Evolutionary conservation across 2,329 filamentous ascomycete species (phyloP).

Genomic region (Colletotrichum sansevieriae): DNA sequence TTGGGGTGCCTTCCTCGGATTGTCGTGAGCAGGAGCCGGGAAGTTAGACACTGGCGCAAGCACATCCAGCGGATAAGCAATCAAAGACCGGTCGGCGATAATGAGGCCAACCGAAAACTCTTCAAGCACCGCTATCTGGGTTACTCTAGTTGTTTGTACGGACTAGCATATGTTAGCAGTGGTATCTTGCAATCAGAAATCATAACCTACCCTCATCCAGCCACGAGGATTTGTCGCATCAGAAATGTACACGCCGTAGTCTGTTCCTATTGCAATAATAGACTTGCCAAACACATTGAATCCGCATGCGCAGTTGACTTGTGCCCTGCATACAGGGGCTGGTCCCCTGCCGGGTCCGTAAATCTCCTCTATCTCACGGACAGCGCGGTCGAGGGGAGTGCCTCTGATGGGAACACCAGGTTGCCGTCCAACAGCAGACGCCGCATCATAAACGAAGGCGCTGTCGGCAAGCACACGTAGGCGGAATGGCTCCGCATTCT

Average conservation of each 20-base stretch:
- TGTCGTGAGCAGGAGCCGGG: slow-evolving; percentile 75
- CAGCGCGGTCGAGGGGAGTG: slow-evolving; percentile 91
- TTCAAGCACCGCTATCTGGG: slow-evolving; percentile 93
- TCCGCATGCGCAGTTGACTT: slow-evolving; percentile 92
- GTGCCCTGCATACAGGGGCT: slow-evolving; percentile 82
- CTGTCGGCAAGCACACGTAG: slow-evolving; percentile 92
- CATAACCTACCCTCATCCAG: slow-evolving; percentile 81
- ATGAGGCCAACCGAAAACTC: slow-evolving; percentile 95
- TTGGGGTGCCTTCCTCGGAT: slow-evolving; percentile 86
- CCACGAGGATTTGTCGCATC: slow-evolving; percentile 90
- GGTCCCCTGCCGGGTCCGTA: slow-evolving; percentile 80
- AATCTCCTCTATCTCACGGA: slow-evolving; percentile 85
- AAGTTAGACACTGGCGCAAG: slow-evolving; percentile 75
- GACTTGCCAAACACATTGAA: slow-evolving; percentile 87
- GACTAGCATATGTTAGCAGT: slow-evolving; percentile 64
- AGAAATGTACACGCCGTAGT: slow-evolving; percentile 92
- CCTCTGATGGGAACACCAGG: slow-evolving; percentile 83
- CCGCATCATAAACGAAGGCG: slow-evolving; percentile 84
- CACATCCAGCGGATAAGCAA: slow-evolving; percentile 93
- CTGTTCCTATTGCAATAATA: slow-evolving; percentile 94
- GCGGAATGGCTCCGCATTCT: slow-evolving; percentile 96
- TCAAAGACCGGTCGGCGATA: slow-evolving; percentile 89
- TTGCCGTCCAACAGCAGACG: slow-evolving; percentile 70
- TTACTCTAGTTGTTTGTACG: slow-evolving; percentile 82
- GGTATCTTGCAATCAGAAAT: neutral